Evolutionary conservation across 306 rosid genomes (phyloP).

Genomic region (Benincasa hispida): DNA sequence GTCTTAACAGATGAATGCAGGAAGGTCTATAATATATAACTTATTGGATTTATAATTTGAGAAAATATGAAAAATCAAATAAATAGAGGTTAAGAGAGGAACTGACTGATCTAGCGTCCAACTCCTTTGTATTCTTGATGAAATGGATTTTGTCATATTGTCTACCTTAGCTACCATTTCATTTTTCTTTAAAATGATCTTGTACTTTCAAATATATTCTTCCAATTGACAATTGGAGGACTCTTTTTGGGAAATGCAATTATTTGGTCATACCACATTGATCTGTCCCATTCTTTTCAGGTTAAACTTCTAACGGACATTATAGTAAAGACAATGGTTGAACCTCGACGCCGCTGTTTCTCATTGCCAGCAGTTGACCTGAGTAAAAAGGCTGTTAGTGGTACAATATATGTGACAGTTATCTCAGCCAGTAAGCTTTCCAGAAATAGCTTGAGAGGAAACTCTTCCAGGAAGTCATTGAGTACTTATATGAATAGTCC

Average conservation of each 20-base stretch:
- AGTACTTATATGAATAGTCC: constrained; percentile 28
- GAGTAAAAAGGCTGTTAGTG: constrained; percentile 72
- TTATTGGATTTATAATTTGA: not conserved
- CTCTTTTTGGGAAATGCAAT: not conserved
- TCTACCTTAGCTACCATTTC: not conserved
- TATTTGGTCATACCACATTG: not conserved
- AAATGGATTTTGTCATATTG: not conserved
- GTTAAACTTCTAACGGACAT: constrained; percentile 69
- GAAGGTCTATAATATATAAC: not conserved
- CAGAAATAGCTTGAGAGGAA: constrained; percentile 49
- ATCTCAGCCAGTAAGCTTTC: constrained; percentile 67
- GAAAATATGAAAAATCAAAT: not conserved
- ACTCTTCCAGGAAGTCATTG: constrained; percentile 40
- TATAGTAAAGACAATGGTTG: constrained; percentile 85
- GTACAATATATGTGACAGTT: constrained; percentile 64
- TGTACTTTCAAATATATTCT: not conserved
- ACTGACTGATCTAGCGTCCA: not conserved
- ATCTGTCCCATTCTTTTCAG: constrained; percentile 23
- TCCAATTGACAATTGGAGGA: not conserved
- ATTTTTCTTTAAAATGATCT: not conserved
- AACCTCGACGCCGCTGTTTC: constrained; percentile 86
- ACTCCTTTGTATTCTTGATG: not conserved
- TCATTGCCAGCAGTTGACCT: constrained; percentile 69
- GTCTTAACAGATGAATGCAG: not conserved
- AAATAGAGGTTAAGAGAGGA: not conserved